These are phyloP conservation scores for Tetradesmus lagerheimii DNA, from an alignment of 139 green algal genomes.

Conservation along the genomic window DNA sequence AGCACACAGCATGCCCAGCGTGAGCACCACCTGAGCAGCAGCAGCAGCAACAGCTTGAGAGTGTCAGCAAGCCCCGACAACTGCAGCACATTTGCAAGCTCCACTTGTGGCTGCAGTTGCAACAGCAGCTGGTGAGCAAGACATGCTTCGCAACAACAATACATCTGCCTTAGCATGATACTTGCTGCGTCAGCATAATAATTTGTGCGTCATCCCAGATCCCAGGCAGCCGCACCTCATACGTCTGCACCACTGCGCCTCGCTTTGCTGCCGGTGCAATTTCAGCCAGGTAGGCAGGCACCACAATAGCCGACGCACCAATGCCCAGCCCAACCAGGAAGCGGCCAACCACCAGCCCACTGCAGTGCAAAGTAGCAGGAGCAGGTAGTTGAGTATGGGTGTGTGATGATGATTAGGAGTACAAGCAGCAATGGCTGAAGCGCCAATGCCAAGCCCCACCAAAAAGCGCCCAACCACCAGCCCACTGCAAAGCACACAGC, in stretches of 20 bases:
- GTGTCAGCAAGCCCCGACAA: no score
- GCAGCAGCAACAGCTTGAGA: background rate
- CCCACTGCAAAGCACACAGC: constrained; percentile 48
- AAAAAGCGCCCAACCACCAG: constrained; percentile 79
- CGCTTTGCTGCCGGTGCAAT: constrained; percentile 72
- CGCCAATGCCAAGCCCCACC: constrained; percentile 83
- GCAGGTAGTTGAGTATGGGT: background rate
- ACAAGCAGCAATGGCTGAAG: constrained; percentile 65
- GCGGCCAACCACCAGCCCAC: constrained; percentile 74
- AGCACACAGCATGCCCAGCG: constrained; percentile 81
- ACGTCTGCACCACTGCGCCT: constrained; percentile 74
- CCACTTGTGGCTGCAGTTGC: no score
- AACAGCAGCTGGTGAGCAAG: background rate
- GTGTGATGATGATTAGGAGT: background rate
- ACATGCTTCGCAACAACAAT: background rate
- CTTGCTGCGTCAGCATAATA: no score
- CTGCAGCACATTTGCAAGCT: no score
- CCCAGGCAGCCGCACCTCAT: constrained; percentile 62
- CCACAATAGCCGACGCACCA: constrained; percentile 79
- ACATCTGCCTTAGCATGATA: no score
- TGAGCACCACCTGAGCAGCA: constrained; percentile 74
- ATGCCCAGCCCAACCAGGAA: constrained; percentile 85
- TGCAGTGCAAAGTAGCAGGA: constrained; percentile 37
- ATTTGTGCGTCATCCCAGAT: no score
- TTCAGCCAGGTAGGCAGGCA: constrained; percentile 90